A percentile compares a stretch with the other conserved stretches of the same genome.
phyloP scores from a whole-genome alignment of 2,329 filamentous ascomycete genomes.

The Aureobasidium sp. region DNA sequence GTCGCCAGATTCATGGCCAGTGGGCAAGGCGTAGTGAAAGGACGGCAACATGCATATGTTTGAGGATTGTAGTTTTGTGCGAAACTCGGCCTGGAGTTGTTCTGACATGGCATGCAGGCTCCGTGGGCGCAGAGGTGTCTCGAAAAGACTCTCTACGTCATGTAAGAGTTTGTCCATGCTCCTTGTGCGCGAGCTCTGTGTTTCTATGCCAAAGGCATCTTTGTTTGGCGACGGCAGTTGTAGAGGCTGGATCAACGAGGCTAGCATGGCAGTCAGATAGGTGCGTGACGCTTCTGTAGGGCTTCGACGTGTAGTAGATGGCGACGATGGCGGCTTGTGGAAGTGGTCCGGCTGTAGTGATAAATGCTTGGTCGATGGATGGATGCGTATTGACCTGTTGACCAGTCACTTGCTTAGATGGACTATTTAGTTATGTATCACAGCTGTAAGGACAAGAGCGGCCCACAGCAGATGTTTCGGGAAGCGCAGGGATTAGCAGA shows the following conservation, averaged over 20 bases:
- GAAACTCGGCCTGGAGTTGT: conserved; percentile 43
- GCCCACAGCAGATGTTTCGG: not conserved
- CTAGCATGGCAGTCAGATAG: conserved; percentile 16
- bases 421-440: conserved; percentile 3
- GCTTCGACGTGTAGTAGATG: not conserved
- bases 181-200: conserved; percentile 6
- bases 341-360: not conserved
- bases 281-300: not conserved
- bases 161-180: conserved; percentile 41
- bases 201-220: conserved; percentile 5
- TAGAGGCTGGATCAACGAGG: conserved; percentile 9
- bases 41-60: conserved; percentile 58
- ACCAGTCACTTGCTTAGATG: not conserved
- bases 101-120: conserved; percentile 37
- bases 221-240: conserved; percentile 1
- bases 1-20: conserved; percentile 50
- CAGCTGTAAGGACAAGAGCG: not conserved
- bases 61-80: conserved; percentile 45
- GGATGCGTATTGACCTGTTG: not conserved
- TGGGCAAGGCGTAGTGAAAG: conserved; percentile 53
- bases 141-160: conserved; percentile 35
- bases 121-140: conserved; percentile 34
- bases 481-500: not conserved
- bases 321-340: not conserved
- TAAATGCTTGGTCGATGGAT: not conserved